Conservation (phyloP, 805 yeast genomes). For the Aciculoconidium aculeatum region DNA sequence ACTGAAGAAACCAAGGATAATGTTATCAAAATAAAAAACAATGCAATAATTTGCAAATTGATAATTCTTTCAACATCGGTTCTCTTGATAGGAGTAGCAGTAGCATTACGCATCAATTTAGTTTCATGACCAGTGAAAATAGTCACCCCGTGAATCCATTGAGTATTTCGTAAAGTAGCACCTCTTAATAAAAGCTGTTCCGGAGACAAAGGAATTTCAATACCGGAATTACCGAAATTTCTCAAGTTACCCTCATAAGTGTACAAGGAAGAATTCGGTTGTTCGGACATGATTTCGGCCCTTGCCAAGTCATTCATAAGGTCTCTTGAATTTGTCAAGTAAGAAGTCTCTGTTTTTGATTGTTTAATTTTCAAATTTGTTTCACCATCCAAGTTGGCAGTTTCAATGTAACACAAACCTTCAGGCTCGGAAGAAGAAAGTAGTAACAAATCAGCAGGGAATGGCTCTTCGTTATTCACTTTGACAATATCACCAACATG, state of each 20-base stretch:
- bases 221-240: constrained; percentile 43
- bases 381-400: constrained; percentile 97
- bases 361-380: constrained; percentile 95
- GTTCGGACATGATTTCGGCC: constrained; percentile 65
- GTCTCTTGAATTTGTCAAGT: constrained; percentile 60
- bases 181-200: constrained; percentile 92
- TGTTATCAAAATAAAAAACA: constrained; percentile 73
- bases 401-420: constrained; percentile 94
- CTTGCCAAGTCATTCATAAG: constrained; percentile 27
- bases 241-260: constrained; percentile 88
- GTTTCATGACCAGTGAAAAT: constrained; percentile 98
- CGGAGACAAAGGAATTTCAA: constrained; percentile 67
- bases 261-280: constrained; percentile 88
- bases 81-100: constrained; percentile 95
- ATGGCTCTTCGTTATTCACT: constrained; percentile 79
- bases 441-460: constrained; percentile 88
- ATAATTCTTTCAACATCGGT: constrained; percentile 96
- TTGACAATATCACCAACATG: constrained; percentile 87
- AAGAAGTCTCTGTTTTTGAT: constrained; percentile 71
- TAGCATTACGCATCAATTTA: constrained; percentile 95
- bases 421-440: constrained; percentile 95
- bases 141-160: constrained; percentile 91
- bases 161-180: constrained; percentile 90
- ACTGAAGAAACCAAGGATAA: constrained; percentile 75
- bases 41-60: constrained; percentile 83